Conservation (phyloP, 2,329 filamentous ascomycete species). For the Colletotrichum sp. region DNA sequence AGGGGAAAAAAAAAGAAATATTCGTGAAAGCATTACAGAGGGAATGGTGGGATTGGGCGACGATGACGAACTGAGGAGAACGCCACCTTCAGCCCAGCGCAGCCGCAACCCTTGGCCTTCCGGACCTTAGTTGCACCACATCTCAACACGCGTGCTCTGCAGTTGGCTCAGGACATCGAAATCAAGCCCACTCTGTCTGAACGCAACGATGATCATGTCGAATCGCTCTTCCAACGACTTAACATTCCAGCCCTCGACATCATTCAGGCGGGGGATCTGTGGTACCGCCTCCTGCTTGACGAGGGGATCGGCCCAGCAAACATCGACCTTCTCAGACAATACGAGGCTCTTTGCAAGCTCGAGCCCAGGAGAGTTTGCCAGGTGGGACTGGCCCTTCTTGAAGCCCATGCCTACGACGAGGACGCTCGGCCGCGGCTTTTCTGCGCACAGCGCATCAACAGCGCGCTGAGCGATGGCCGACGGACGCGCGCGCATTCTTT, state of each 20-base stretch:
- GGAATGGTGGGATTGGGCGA: not conserved
- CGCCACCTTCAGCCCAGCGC: not conserved
- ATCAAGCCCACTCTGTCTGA: conserved; percentile 47
- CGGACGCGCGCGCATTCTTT: conserved; percentile 49
- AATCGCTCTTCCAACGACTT: conserved; percentile 40
- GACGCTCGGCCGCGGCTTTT: conserved; percentile 31
- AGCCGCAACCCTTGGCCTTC: conserved; percentile 1
- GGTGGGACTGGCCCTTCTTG: conserved; percentile 52
- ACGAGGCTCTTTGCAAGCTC: conserved; percentile 43
- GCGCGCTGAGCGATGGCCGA: conserved; percentile 40
- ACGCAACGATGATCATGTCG: conserved; percentile 47
- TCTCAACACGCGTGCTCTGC: conserved; percentile 37
- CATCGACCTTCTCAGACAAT: conserved; percentile 40
- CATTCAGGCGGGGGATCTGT: conserved; percentile 41
- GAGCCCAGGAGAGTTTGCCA: conserved; percentile 53
- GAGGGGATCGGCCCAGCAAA: conserved; percentile 49
- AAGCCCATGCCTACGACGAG: conserved; percentile 55
- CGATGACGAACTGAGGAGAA: not conserved
- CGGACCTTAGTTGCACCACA: conserved; percentile 37
- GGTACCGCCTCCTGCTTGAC: conserved; percentile 46
- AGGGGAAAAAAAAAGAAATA: not conserved
- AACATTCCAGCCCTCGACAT: conserved; percentile 40
- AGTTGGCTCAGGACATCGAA: conserved; percentile 41
- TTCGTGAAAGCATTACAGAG: not conserved
- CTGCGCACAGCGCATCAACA: conserved; percentile 32